Evolutionary conservation across 768 basidiomycete genomes (phyloP).

Genomic region (Rhodotorula taiwanensis): DNA sequence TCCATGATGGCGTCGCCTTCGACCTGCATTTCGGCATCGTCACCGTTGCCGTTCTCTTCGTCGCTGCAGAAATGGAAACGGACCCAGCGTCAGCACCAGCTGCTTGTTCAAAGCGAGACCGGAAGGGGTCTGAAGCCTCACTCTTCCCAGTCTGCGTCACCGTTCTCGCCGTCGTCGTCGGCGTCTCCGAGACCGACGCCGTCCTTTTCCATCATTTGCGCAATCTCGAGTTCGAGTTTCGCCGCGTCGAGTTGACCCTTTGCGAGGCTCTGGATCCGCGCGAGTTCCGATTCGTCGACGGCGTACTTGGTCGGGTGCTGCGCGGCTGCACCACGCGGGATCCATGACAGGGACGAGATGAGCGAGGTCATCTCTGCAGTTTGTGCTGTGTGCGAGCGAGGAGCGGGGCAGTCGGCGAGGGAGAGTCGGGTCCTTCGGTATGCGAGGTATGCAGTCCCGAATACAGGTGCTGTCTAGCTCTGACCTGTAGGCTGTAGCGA

Average conservation of each 20-base stretch:
- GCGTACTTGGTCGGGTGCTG: constrained; percentile 77
- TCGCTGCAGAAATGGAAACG: too few relatives aligned
- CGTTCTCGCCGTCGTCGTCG: constrained; percentile 50
- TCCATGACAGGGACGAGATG: constrained; percentile 36
- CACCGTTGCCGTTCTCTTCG: not conserved
- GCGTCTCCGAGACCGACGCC: constrained; percentile 55
- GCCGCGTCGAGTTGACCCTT: constrained; percentile 85
- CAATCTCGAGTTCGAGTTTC: constrained; percentile 70
- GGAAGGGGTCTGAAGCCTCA: too few relatives aligned
- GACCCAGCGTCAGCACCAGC: too few relatives aligned
- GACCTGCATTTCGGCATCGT: not conserved
- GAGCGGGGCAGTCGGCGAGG: too few relatives aligned
- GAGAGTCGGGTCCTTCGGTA: too few relatives aligned
- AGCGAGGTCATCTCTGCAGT: constrained; percentile 27
- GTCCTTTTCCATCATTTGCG: constrained; percentile 64
- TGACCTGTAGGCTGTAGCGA: too few relatives aligned
- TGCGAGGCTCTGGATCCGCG: constrained; percentile 80
- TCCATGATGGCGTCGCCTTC: not conserved
- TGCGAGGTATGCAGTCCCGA: too few relatives aligned
- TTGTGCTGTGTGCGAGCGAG: not conserved
- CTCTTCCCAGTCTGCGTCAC: constrained; percentile 72
- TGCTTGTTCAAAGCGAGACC: too few relatives aligned
- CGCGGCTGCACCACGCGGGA: constrained; percentile 68
- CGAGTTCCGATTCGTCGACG: constrained; percentile 80
- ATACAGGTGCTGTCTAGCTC: too few relatives aligned